These are phyloP conservation scores for Favolaschia claudopus DNA, from an alignment of 768 basidiomycete species.

Conservation along the genomic window DNA sequence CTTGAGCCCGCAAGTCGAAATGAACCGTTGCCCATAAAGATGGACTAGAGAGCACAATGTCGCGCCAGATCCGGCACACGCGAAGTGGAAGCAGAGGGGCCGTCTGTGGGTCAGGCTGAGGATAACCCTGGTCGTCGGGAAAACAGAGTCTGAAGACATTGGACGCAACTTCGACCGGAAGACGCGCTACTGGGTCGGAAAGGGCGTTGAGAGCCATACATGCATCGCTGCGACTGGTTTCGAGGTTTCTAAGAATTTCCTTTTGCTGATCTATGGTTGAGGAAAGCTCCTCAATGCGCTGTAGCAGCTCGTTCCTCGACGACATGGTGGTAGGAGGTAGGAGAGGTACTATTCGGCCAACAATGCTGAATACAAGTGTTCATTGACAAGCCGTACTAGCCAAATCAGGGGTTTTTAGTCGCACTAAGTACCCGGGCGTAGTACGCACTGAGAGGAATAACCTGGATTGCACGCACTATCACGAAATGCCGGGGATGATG, in stretches of 20 bases:
- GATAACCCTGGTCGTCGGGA: not conserved
- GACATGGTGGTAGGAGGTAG: no score
- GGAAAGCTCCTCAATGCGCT: not conserved
- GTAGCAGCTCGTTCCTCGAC: no score
- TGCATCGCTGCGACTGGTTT: not conserved
- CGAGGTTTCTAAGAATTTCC: not conserved
- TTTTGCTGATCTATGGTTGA: not conserved
- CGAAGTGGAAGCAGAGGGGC: not conserved
- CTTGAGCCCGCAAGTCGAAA: no score
- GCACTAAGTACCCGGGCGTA: no score
- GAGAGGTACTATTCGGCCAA: no score
- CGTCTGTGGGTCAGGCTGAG: not conserved
- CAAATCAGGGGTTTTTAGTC: no score
- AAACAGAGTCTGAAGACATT: not conserved
- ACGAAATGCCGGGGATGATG: no score
- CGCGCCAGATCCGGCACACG: not conserved
- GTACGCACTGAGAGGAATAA: no score
- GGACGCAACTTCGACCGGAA: constrained; percentile 9
- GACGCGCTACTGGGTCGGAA: not conserved
- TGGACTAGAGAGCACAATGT: constrained; percentile 3
- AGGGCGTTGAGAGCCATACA: not conserved
- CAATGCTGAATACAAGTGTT: no score
- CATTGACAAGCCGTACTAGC: no score
- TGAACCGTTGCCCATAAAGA: not conserved
- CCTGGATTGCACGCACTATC: no score